Conservation (phyloP, 2,329 filamentous ascomycete genomes). For the Apiospora aurea region DNA sequence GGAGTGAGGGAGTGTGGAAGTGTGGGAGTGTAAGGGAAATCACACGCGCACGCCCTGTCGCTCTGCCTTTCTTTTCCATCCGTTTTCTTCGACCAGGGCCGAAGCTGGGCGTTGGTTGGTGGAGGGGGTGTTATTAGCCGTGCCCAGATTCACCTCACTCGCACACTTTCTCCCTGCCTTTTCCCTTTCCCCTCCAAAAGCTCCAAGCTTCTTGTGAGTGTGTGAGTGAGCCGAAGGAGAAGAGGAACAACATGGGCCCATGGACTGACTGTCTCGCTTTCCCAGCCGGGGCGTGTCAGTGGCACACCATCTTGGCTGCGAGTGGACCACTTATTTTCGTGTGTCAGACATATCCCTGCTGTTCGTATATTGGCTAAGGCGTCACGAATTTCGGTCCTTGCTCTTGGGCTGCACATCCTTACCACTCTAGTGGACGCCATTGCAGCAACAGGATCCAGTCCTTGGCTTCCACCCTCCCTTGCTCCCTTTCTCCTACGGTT, state of each 20-base stretch:
- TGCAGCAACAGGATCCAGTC: slow-evolving; percentile 42
- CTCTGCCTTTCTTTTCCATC: not conserved
- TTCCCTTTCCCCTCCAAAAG: too few relatives aligned
- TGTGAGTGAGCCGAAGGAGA: too few relatives aligned
- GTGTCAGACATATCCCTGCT: slow-evolving; percentile 58
- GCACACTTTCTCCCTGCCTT: too few relatives aligned
- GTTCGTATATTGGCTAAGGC: slow-evolving; percentile 55
- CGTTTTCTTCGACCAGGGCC: slow-evolving; percentile 3
- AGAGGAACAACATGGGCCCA: slow-evolving; percentile 16
- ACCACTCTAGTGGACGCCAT: slow-evolving; percentile 40
- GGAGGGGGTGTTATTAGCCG: slow-evolving; percentile 18
- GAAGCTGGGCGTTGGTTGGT: slow-evolving; percentile 15
- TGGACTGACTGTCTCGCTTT: slow-evolving; percentile 21
- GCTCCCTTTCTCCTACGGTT: slow-evolving; percentile 25
- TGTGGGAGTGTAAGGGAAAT: not conserved
- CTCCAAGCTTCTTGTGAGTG: not conserved
- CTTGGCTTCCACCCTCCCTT: slow-evolving; percentile 32
- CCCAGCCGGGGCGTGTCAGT: slow-evolving; percentile 24
- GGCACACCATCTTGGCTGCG: slow-evolving; percentile 18
- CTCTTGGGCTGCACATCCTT: slow-evolving; percentile 33
- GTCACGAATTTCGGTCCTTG: slow-evolving; percentile 30
- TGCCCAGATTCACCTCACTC: not conserved
- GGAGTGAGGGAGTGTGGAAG: not conserved
- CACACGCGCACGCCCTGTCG: slow-evolving; percentile 17
- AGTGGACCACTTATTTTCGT: slow-evolving; percentile 44